These are phyloP conservation scores for Picea mariana DNA, from an alignment of 83 land plant species.

Conservation along the genomic window DNA sequence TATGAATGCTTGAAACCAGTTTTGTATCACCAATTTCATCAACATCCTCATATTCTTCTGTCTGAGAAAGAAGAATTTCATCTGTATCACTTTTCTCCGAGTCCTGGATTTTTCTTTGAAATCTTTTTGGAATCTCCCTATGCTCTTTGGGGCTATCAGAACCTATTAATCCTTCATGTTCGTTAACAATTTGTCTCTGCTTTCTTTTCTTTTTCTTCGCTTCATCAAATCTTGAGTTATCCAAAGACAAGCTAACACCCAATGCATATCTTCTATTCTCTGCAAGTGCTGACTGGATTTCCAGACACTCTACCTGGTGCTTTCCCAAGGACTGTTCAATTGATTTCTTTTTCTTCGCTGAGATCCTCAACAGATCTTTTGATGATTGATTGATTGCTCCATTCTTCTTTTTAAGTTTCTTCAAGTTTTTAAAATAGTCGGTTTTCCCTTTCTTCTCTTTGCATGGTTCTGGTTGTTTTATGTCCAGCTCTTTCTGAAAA, in stretches of 20 bases:
- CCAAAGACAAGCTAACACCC: conserved; percentile 21
- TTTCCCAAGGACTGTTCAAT: background rate
- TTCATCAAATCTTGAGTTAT: conserved; percentile 21
- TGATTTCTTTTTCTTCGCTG: background rate
- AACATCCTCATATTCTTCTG: conserved; percentile 1
- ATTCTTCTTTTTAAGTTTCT: background rate
- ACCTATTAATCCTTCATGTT: background rate
- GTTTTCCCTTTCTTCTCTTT: background rate
- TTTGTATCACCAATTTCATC: background rate
- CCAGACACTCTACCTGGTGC: conserved; percentile 6
- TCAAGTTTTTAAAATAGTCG: conserved; percentile 1
- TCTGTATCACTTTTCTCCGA: background rate
- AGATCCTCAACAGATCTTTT: background rate
- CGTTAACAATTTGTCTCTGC: conserved; percentile 19
- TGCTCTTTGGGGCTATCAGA: background rate
- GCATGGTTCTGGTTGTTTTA: background rate
- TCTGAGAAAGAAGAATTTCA: background rate
- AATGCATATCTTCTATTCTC: background rate
- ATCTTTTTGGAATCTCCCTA: background rate
- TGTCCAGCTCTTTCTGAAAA: background rate
- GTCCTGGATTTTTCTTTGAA: background rate
- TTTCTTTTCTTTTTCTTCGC: conserved; percentile 29
- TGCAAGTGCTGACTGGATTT: background rate
- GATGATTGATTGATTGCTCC: background rate
- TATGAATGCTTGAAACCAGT: background rate